Base-by-base conservation (phyloP, 179 eudicot species). In the Beta corolliflora region DNA sequence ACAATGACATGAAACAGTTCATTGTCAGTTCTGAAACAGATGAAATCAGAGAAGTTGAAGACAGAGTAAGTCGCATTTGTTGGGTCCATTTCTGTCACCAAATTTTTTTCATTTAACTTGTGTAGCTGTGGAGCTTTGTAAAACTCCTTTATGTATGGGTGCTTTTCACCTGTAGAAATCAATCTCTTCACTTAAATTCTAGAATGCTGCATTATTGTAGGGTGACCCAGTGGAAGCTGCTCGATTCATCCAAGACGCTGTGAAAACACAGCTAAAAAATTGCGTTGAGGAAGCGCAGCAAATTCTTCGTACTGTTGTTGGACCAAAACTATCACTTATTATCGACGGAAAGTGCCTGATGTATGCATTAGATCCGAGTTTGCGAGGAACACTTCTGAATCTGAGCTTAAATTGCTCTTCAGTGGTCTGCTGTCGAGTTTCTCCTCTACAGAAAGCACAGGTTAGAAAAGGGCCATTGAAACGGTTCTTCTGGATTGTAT, bases 401-500 rank as follows among this genome's bases (percentile, higher is more conserved):
- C 85, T 96, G 83, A 94, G 97, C 89, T 85, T 96, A 82, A 94
- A 89, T 81, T 96, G 99, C 77, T 85, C 84, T 83, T 91, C 99
- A 58, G 99, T 96, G 48, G 96, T 96, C 83, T 96, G 99, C 88
- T 96, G 99, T 87, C 92, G 98, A 80, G 99, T 96, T 85, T 96
- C 99, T 89, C 99, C 99, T 82, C 84, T 96, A 56, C 99, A 96
- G 87, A 96, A 96, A 85, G 99, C 99, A 82, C 99, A 96, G 94
- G 99, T 82, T 36, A 71, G 87, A 69, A 64, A 41, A 69, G 9
- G 13, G 66, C 18, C 56, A 61, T 55, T 45, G 67, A 69, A 59
- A 48, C 31, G 74, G 54, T 58, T 77, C 46, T 29, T 71, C 6
- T 23, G 14, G 21, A 61, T 46, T 18, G 25, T 76, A 31, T 60